These are phyloP conservation scores for Candida bentonensis DNA, from an alignment of 805 yeast species.

Conservation along the genomic window DNA sequence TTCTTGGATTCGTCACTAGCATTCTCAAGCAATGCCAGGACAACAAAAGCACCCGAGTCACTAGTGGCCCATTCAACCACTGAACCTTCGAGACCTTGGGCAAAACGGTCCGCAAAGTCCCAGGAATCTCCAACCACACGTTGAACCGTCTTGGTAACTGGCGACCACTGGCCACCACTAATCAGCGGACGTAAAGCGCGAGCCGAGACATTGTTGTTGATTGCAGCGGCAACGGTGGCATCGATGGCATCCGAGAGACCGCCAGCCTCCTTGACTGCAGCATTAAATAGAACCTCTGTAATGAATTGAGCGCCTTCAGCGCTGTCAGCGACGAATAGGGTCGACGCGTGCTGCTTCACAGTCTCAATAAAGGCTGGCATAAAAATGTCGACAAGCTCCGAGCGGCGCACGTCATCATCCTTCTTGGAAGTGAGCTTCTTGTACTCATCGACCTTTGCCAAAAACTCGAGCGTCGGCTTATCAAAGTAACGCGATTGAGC, in stretches of 20 bases:
- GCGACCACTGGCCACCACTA: conserved; percentile 77
- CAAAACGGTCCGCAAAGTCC: conserved; percentile 32
- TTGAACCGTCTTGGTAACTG: conserved; percentile 38
- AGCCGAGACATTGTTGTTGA: conserved; percentile 52
- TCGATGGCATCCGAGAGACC: conserved; percentile 31
- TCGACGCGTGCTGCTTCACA: conserved; percentile 35
- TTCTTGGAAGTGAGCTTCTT: conserved; percentile 69
- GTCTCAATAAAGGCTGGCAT: conserved; percentile 50
- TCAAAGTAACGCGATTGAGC: conserved; percentile 71
- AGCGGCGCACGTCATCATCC: conserved; percentile 61
- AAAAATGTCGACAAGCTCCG: conserved; percentile 51
- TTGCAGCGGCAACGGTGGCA: conserved; percentile 35
- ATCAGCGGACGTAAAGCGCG: conserved; percentile 64
- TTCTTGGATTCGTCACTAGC: conserved; percentile 37
- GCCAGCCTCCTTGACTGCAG: conserved; percentile 29
- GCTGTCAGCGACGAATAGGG: conserved; percentile 46
- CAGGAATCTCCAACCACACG: conserved; percentile 37
- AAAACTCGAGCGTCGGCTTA: conserved; percentile 46
- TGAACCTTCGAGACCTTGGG: conserved; percentile 38
- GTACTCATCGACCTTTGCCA: conserved; percentile 45
- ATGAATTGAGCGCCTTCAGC: conserved; percentile 61
- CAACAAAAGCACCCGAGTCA: conserved; percentile 55
- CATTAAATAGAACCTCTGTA: conserved; percentile 56
- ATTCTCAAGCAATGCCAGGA: conserved; percentile 67
- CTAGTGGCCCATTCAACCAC: conserved; percentile 56